A percentile compares a stretch with the other conserved stretches of the same genome.
phyloP scores from a whole-genome alignment of 169 alveolate genomes.

The Plasmodium cynomolgi region DNA sequence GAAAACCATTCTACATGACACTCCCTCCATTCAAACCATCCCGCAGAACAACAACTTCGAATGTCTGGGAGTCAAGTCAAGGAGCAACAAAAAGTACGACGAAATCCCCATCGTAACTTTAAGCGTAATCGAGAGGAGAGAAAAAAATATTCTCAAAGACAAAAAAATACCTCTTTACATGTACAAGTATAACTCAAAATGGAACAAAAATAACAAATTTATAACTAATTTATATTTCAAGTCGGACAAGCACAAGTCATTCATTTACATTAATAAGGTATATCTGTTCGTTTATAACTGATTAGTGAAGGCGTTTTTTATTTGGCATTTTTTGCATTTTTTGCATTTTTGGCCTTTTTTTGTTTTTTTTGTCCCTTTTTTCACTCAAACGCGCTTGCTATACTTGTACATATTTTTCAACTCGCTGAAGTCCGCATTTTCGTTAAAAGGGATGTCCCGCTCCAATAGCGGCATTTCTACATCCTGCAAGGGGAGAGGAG shows the following conservation, averaged over 20 bases:
- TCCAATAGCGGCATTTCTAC: conserved; percentile 69
- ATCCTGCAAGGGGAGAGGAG: neutral
- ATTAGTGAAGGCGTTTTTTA: neutral
- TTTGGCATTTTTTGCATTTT: neutral
- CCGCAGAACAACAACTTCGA: conserved; percentile 69
- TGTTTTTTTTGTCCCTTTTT: neutral
- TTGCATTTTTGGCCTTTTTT: neutral
- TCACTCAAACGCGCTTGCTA: conserved; percentile 42
- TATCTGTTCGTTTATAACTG: conserved; percentile 50
- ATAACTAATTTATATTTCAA: conserved; percentile 64
- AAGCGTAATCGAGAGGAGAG: conserved; percentile 34
- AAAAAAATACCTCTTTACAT: conserved; percentile 70
- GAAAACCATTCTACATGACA: neutral
- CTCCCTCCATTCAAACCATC: neutral
- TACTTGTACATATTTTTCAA: conserved; percentile 31
- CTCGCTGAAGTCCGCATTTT: conserved; percentile 56
- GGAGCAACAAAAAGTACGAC: conserved; percentile 53
- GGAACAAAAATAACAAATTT: conserved; percentile 56
- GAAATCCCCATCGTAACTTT: conserved; percentile 47
- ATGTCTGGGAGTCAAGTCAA: conserved; percentile 44
- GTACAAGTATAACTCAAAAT: conserved; percentile 59
- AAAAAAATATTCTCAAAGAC: conserved; percentile 55
- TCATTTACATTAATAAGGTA: conserved; percentile 58
- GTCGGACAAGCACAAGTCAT: conserved; percentile 59
- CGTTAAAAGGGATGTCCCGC: conserved; percentile 44